phyloP scores from a whole-genome alignment of 2,329 filamentous ascomycete genomes.

The Magnaporthiopsis rhizophila region DNA sequence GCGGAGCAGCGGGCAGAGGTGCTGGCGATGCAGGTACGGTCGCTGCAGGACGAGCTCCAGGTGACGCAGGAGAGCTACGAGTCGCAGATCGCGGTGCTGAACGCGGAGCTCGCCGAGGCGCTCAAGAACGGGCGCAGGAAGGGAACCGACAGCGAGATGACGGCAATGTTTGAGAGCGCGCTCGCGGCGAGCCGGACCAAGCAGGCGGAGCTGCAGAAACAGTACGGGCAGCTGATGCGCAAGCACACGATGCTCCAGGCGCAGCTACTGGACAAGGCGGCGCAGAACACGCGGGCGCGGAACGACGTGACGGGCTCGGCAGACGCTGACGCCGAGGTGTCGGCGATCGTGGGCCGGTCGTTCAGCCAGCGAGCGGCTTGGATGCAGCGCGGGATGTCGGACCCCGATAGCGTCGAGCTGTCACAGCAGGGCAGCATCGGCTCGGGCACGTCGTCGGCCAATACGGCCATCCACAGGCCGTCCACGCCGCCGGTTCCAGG shows the following conservation, averaged over 20 bases:
- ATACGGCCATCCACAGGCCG: conserved; percentile 22
- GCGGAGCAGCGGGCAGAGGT: conserved; percentile 51
- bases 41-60: conserved; percentile 38
- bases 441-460: conserved; percentile 15
- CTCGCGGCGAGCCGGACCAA: conserved; percentile 45
- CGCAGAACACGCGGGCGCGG: neutral
- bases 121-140: conserved; percentile 14
- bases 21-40: conserved; percentile 49
- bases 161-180: conserved; percentile 33
- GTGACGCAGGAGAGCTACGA: conserved; percentile 36
- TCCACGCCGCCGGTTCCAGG: conserved; percentile 27
- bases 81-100: conserved; percentile 39
- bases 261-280: conserved; percentile 1
- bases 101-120: conserved; percentile 34
- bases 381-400: conserved; percentile 34
- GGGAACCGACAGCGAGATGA: conserved; percentile 21
- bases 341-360: conserved; percentile 30
- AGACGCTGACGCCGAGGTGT: conserved; percentile 25
- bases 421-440: conserved; percentile 24
- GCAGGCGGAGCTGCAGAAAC: conserved; percentile 45
- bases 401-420: conserved; percentile 35
- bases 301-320: conserved; percentile 3
- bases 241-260: conserved; percentile 45
- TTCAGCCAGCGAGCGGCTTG: conserved; percentile 23
- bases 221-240: conserved; percentile 38